phyloP scores from a whole-genome alignment of 2,329 filamentous ascomycete species.

The Aspergillus amoenus region DNA sequence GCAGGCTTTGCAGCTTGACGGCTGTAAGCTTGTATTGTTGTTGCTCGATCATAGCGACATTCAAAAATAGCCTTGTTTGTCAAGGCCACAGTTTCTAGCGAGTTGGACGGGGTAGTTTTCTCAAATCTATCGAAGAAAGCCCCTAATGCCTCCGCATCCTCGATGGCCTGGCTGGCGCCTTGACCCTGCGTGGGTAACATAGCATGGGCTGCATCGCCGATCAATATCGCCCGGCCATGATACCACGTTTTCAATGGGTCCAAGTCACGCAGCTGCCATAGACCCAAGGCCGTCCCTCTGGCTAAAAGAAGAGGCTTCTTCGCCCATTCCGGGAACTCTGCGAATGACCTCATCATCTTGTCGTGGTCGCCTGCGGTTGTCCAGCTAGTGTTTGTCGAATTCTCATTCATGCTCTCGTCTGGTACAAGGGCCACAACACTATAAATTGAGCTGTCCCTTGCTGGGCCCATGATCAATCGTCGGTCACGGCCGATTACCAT shows the following conservation, averaged over 20 bases:
- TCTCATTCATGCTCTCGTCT: constrained; percentile 26
- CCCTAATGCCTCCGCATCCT: constrained; percentile 38
- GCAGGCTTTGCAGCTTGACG: constrained; percentile 44
- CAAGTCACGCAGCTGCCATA: constrained; percentile 23
- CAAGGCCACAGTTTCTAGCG: background rate
- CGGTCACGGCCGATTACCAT: constrained; percentile 48
- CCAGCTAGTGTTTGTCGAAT: constrained; percentile 6
- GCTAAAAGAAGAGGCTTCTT: constrained; percentile 6
- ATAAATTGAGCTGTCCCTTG: constrained; percentile 41
- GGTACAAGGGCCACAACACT: constrained; percentile 48
- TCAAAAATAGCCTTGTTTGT: constrained; percentile 27
- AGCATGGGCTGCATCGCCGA: constrained; percentile 42
- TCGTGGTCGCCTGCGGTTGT: constrained; percentile 1
- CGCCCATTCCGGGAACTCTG: constrained; percentile 5
- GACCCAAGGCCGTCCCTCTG: background rate
- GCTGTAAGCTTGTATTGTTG: constrained; percentile 44
- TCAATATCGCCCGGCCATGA: constrained; percentile 26
- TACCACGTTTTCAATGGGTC: constrained; percentile 21
- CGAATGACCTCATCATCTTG: constrained; percentile 11
- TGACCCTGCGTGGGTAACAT: constrained; percentile 46
- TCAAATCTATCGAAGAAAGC: constrained; percentile 8
- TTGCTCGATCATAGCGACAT: constrained; percentile 39
- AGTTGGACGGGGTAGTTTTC: background rate
- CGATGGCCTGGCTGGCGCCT: constrained; percentile 44
- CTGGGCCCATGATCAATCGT: constrained; percentile 49